Base-by-base conservation (phyloP, 2,329 filamentous ascomycete genomes). In the Paecilomyces sp. region DNA sequence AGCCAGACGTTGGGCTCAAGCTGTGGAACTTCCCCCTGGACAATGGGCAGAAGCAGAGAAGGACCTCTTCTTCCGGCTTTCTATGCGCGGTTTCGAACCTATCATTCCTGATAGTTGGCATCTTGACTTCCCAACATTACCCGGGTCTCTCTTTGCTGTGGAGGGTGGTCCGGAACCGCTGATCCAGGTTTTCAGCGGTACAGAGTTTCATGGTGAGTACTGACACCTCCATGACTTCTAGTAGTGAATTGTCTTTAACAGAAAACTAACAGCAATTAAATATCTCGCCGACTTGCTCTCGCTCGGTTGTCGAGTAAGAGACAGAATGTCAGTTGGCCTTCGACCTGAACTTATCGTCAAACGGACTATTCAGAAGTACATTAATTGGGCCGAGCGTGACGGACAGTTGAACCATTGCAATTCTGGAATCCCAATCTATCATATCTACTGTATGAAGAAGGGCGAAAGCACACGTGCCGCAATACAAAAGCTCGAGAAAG, bases 51-150 rank as follows among this genome's bases (percentile, higher is more conserved):
- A 79, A 28, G 79, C 81, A 57, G 82, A 85, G 58, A 77, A 80
- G 50, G 77, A 78, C 34, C 71, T 86, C 2, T 81, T 81, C 63
- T 78, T 80, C 60, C 80, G 80, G 60, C 76, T 86, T 31, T 77
- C 77, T 5, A 78, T 81, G 72, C 81, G 83, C 51, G 83, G 84
- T 15, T 80, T 79, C 57, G 83, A 85, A 70, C 80, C 84, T 9
- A 68, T 86, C 1, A 67, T 86, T 12, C 82, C 82, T 1, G 67
- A 70, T 12, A 73, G 73, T 61, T 85, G 83, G 82, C 72, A 75
- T 53, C 69, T 77, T 56, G 83, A 85, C 63, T 85, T 85, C 62
- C 71, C 72, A 8, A 83, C 79, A 15, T 67, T 86, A 13, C 83
- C 83, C 1, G 74, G 79, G 8, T 74, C 76, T 8, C 68, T 86